Evolutionary conservation across 1,284 basidiomycete genomes (phyloP), one percentile per base, ranked within the genome.

Genomic region (Polyporus tsugae): DNA sequence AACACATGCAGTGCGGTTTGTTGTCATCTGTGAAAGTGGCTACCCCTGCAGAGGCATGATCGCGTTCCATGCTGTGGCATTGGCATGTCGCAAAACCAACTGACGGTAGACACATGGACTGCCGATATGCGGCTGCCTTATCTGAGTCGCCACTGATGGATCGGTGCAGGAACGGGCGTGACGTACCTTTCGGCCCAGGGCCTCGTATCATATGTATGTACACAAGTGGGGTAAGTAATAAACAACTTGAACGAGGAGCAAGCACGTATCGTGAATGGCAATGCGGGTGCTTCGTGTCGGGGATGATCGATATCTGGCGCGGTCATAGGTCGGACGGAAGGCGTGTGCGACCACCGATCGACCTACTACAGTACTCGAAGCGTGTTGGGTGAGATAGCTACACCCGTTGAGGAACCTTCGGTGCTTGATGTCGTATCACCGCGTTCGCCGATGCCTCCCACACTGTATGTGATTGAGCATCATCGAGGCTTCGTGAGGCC

Each of bases 91-190:
- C 22, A 49, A 49, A 25, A 25, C 9, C 22, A 49, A 49, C 2
- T 49, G 46, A 49, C 46, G 22, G 46, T 25, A 2, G 46, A 49
- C 46, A 25, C 46, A 49, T 49, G 46, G 46, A 10, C 7, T 49
- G 46, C 46, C 46, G 46, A 49, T 25, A 4, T 25, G 22, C 46
- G 22, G 46, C 46, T 25, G 46, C 22, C 22, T 49, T 49, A 49
- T 49, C 46, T 49, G 10, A 25, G 46, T 49, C 46, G 46, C 46
- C 46, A 49, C 44, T 49, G 46, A 49, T 49, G 46, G 46, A 25
- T 49, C 22, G 22, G 10, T 4, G 22, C 10, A 49, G 22, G 46
- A 49, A 25, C 22, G 46, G 46, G 19, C 22, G 22, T 25, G 46
- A 22, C 19, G 44, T 46, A n/a, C 44, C 19, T 46, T 46, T 49